Evolutionary conservation across 345 rosid species (phyloP).

Genomic region (Moricandia moricandioides): DNA sequence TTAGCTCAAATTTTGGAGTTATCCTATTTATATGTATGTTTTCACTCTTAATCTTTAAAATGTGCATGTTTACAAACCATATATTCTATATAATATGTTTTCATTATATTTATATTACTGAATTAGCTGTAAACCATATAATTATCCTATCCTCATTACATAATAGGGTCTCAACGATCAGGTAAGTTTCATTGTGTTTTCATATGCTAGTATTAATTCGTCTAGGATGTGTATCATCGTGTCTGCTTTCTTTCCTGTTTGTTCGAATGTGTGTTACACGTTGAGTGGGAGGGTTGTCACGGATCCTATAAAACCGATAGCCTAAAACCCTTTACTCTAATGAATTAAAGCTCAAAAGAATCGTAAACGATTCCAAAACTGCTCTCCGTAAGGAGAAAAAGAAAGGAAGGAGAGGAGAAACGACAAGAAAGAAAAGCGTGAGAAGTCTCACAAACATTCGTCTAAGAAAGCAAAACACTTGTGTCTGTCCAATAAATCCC

Average conservation of each 20-base stretch:
- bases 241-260: no score
- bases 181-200: no score
- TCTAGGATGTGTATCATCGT: no score
- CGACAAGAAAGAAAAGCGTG: constrained; percentile 1
- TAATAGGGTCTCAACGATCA: no score
- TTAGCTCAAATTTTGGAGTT: not conserved
- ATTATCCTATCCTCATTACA: no score
- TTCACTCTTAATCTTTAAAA: no score
- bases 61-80: no score
- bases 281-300: constrained; percentile 15
- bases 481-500: not conserved
- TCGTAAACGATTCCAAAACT: constrained; percentile 3
- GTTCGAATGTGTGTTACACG: not conserved
- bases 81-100: no score
- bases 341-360: constrained; percentile 31
- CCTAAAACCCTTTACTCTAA: constrained; percentile 32
- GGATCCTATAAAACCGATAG: not conserved
- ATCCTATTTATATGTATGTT: no score
- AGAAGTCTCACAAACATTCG: not conserved
- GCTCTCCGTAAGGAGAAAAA: not conserved
- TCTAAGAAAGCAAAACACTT: not conserved
- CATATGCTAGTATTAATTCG: no score
- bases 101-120: no score
- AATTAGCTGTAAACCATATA: no score
- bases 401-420: constrained; percentile 32